These are phyloP conservation scores for Russula foetens DNA, from an alignment of 768 basidiomycete genomes.

Conservation along the genomic window DNA sequence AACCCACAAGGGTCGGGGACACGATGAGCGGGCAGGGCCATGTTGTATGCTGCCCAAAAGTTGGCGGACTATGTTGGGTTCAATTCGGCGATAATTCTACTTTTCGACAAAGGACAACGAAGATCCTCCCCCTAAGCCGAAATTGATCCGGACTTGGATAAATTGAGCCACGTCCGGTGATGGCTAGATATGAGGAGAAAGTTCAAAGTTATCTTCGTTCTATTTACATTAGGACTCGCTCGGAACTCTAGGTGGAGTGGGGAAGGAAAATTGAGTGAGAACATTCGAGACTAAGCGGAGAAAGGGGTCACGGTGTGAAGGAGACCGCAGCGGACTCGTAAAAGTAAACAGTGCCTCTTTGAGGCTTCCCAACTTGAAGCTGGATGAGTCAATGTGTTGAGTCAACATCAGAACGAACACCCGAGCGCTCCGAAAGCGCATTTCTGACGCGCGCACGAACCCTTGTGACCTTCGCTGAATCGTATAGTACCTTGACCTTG, in stretches of 20 bases:
- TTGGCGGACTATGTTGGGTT: neutral
- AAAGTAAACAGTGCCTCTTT: slow-evolving; percentile 74
- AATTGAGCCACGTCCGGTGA: neutral
- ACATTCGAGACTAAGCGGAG: neutral
- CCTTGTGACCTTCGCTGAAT: no score
- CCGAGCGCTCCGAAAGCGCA: neutral
- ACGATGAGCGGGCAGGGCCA: neutral
- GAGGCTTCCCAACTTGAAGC: slow-evolving; percentile 40
- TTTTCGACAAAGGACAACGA: neutral
- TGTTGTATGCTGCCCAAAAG: neutral
- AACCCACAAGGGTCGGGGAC: slow-evolving; percentile 22
- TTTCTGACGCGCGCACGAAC: no score
- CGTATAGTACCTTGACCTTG: no score
- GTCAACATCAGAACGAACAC: neutral
- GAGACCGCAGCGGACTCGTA: slow-evolving; percentile 52
- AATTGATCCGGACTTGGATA: neutral
- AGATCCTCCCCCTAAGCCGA: neutral
- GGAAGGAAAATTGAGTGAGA: neutral
- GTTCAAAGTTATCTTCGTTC: neutral
- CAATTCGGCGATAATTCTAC: neutral
- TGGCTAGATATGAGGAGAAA: neutral
- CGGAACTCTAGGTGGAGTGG: neutral
- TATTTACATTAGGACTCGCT: no score
- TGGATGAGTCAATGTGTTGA: neutral
- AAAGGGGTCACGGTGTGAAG: neutral